Percentiles rank a stretch among this genome's conserved stretches.
Conservation (phyloP, 2,329 filamentous ascomycete genomes). For the Botrytis hyacinthi region DNA sequence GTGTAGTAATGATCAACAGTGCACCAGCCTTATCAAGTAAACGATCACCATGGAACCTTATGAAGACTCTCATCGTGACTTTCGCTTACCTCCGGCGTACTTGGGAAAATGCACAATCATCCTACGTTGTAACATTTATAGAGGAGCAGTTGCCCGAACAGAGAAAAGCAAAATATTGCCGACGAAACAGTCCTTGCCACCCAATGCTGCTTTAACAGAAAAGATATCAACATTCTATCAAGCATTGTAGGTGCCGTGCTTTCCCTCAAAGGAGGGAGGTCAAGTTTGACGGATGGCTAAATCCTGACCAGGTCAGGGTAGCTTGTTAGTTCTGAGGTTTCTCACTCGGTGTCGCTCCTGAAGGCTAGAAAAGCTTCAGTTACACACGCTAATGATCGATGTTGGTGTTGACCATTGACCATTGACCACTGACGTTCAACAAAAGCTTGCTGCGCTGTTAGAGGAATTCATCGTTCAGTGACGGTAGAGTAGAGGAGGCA, state of each 20-base stretch:
- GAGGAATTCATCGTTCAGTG: slow-evolving; percentile 6
- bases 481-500: background rate
- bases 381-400: background rate
- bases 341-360: background rate
- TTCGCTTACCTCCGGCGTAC: background rate
- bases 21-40: slow-evolving; percentile 8
- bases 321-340: background rate
- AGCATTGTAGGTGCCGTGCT: background rate
- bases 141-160: slow-evolving; percentile 1
- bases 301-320: background rate
- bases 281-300: background rate
- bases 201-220: slow-evolving; percentile 16
- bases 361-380: background rate
- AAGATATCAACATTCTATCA: background rate
- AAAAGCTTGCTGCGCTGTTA: background rate
- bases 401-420: background rate
- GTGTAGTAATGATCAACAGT: background rate
- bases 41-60: slow-evolving; percentile 3
- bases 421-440: background rate
- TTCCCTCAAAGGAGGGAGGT: background rate
- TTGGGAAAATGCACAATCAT: slow-evolving; percentile 4
- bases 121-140: background rate
- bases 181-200: slow-evolving; percentile 9
- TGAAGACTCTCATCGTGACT: background rate
- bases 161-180: slow-evolving; percentile 1